Conservation (phyloP, 495 filamentous ascomycete genomes). For the Staphylotrichum tortipilum region DNA sequence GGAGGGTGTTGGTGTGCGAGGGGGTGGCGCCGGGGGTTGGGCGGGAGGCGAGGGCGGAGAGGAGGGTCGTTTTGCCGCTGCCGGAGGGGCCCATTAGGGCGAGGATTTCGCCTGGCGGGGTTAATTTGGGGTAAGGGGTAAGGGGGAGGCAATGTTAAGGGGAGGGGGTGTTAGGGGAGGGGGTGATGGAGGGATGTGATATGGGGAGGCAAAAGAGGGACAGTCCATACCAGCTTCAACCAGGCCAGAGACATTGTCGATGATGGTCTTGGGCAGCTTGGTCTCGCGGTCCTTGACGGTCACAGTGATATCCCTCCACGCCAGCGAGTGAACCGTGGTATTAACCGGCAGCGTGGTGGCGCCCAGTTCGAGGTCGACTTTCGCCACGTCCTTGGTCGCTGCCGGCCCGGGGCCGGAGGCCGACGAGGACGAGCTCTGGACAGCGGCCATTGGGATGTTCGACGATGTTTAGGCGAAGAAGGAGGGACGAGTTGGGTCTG, state of each 20-base stretch:
- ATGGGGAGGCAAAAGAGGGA: background rate
- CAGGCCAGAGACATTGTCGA: conserved; percentile 44
- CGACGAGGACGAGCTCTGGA: conserved; percentile 3
- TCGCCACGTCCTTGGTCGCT: background rate
- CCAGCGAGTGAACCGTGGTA: conserved; percentile 37
- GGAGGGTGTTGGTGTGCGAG: conserved; percentile 35
- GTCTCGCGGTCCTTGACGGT: conserved; percentile 61
- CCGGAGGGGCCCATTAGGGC: conserved; percentile 73
- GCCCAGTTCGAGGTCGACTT: conserved; percentile 17
- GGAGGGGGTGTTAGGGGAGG: background rate
- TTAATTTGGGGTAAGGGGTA: no score
- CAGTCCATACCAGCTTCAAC: conserved; percentile 43
- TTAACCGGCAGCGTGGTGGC: conserved; percentile 28
- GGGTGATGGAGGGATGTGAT: background rate
- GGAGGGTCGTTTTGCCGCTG: conserved; percentile 68
- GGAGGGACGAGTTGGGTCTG: background rate
- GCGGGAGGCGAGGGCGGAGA: conserved; percentile 69
- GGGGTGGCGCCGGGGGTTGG: conserved; percentile 30
- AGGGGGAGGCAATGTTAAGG: no score
- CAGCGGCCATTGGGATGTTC: conserved; percentile 1
- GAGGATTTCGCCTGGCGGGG: conserved; percentile 65
- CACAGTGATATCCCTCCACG: conserved; percentile 55
- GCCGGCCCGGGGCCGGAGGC: background rate
- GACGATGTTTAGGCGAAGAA: background rate
- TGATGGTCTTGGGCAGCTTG: conserved; percentile 46